These are phyloP conservation scores for Fusarium torulosum DNA, from an alignment of 2,329 filamentous ascomycete species.

Conservation along the genomic window DNA sequence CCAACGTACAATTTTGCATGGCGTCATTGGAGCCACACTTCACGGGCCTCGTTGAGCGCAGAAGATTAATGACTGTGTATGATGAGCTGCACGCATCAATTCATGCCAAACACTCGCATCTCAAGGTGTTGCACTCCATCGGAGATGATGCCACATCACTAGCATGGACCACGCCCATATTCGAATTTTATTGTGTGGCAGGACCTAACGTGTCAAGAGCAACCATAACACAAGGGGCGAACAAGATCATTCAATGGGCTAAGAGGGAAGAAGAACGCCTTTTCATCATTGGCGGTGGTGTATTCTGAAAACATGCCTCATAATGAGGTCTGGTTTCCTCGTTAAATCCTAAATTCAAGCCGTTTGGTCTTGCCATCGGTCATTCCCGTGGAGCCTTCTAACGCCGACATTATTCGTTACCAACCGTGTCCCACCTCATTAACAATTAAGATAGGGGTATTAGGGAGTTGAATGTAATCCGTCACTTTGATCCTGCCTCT, in stretches of 20 bases:
- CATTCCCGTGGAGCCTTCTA: conserved; percentile 39
- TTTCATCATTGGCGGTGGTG: conserved; percentile 98
- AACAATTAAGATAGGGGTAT: conserved; percentile 19
- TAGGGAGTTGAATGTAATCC: conserved; percentile 6
- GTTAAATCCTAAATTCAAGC: conserved; percentile 39
- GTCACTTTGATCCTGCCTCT: conserved; percentile 29
- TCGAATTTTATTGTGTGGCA: conserved; percentile 96
- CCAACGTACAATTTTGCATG: conserved; percentile 97
- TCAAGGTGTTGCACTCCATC: conserved; percentile 87
- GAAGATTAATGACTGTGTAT: conserved; percentile 86
- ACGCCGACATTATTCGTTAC: conserved; percentile 46
- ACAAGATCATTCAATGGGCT: conserved; percentile 91
- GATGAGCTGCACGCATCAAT: conserved; percentile 84
- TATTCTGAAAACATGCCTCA: conserved; percentile 65
- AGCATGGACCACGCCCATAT: conserved; percentile 90
- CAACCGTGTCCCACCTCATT: conserved; percentile 31
- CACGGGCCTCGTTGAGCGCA: conserved; percentile 65
- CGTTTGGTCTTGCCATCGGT: conserved; percentile 29
- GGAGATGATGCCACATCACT: conserved; percentile 81
- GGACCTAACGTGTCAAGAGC: conserved; percentile 75
- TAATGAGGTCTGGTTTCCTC: conserved; percentile 39
- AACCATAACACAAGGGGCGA: conserved; percentile 85
- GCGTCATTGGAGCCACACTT: conserved; percentile 82
- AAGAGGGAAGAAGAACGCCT: conserved; percentile 91
- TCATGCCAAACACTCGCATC: conserved; percentile 85